Evolutionary conservation across 2,329 filamentous ascomycete species (phyloP), one percentile per base, ranked within the genome.

Genomic region (Akanthomyces muscarius): DNA sequence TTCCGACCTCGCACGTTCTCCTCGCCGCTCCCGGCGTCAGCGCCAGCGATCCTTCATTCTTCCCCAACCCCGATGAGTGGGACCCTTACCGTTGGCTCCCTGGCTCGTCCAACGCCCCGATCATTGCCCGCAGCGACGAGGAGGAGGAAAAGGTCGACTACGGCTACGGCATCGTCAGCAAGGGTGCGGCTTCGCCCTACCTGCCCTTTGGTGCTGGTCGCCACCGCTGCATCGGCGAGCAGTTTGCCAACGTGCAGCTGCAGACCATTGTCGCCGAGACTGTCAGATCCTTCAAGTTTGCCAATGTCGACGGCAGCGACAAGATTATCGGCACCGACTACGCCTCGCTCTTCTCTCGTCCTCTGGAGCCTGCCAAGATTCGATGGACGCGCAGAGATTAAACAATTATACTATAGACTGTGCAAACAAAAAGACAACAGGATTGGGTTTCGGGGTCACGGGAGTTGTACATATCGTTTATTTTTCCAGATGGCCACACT

Each of bases 191-290:
- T 64, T 96, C 90, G 59, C 93, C 94, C 0, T 98, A 97, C 75
- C 85, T 98, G 54, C 94, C 94, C 2, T 98, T 98, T 73, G 94
- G 94, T 64, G 94, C 93, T 36, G 94, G 94, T 48, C 84, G 94
- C 68, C 94, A 98, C 78, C 84, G 94, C 68, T 98, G 94, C 78
- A 97, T 98, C 72, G 94, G 94, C 68, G 94, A 98, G 82, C 92
- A 97, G 72, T 98, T 97, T 75, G 94, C 94, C 69, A 96, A 96
- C 74, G 83, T 96, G 63, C 94, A 98, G 78, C 81, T 98, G 66
- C 89, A 93, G 73, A 92, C 91, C 51, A 96, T 98, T 68, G 80
- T 89, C 14, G 91, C 88, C 57, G 87, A 87, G 64, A 79, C 93
- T 67, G 89, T 96, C 47, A 84, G 92, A 56, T 74, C 86, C 60